Evolutionary conservation across 2,329 filamentous ascomycete species (phyloP).

Genomic region (Aspergillus sp.): DNA sequence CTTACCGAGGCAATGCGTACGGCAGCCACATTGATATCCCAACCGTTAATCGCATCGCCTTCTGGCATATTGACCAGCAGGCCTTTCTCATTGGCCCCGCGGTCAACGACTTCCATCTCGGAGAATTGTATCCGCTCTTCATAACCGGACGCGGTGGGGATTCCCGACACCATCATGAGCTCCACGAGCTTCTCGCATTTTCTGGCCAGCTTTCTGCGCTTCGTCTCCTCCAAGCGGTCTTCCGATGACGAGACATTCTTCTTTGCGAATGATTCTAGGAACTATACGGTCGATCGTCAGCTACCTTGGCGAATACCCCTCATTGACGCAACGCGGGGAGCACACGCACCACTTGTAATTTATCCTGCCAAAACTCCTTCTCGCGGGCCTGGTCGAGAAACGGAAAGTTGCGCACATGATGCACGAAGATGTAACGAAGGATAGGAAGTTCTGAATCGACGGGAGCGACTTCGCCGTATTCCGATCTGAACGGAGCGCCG

Average conservation of each 20-base stretch:
- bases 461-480: constrained; percentile 87
- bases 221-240: constrained; percentile 92
- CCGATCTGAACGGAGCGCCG: constrained; percentile 90
- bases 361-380: constrained; percentile 99
- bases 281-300: constrained; percentile 51
- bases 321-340: not conserved
- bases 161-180: constrained; percentile 98
- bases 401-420: constrained; percentile 96
- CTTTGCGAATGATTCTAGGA: constrained; percentile 93
- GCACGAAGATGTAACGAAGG: constrained; percentile 93
- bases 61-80: constrained; percentile 83
- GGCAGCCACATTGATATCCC: constrained; percentile 93
- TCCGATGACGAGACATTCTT: constrained; percentile 97
- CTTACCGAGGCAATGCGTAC: constrained; percentile 79
- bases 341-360: constrained; percentile 78
- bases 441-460: constrained; percentile 92
- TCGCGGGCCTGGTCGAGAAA: constrained; percentile 95
- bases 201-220: constrained; percentile 82
- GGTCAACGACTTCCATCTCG: constrained; percentile 94
- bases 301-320: not conserved
- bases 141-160: constrained; percentile 92
- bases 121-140: constrained; percentile 96
- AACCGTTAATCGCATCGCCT: constrained; percentile 88
- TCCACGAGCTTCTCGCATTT: constrained; percentile 96
- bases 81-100: constrained; percentile 86